These are phyloP conservation scores for Melastoma malabathricum DNA, from an alignment of 345 rosid species.

Conservation along the genomic window DNA sequence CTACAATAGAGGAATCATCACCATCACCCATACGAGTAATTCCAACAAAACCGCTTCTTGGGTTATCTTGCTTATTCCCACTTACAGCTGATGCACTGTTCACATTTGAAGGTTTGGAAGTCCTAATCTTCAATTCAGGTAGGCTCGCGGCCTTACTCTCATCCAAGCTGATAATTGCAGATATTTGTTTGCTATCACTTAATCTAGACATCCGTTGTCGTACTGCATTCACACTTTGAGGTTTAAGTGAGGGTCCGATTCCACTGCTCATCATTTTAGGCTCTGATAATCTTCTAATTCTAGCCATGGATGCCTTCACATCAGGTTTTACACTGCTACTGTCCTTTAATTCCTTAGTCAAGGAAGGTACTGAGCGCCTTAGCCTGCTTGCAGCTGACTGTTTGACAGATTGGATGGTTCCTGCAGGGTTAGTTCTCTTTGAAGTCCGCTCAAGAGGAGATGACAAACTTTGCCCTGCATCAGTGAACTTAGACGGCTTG, in stretches of 20 bases:
- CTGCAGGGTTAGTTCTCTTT: slow-evolving; percentile 29
- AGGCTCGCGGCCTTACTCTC: slow-evolving; percentile 56
- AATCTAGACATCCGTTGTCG: slow-evolving; percentile 22
- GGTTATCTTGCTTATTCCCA: slow-evolving; percentile 6
- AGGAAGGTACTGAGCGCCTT: slow-evolving; percentile 43
- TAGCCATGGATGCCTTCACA: slow-evolving; percentile 38
- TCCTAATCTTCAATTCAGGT: slow-evolving; percentile 58
- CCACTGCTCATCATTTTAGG: slow-evolving; percentile 35
- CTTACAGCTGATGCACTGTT: too few species aligned
- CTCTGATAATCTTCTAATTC: slow-evolving; percentile 70
- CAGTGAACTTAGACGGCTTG: too few species aligned
- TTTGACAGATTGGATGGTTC: slow-evolving; percentile 38
- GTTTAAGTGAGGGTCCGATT: slow-evolving; percentile 31
- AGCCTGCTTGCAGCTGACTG: slow-evolving; percentile 37
- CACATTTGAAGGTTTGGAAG: slow-evolving; percentile 19
- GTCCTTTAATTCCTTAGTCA: slow-evolving; percentile 40
- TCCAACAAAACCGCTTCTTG: slow-evolving; percentile 20
- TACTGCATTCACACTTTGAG: slow-evolving; percentile 21
- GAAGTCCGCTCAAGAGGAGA: slow-evolving; percentile 1
- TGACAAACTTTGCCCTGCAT: slow-evolving; percentile 12
- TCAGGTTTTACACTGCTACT: slow-evolving; percentile 22
- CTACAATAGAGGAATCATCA: slow-evolving; percentile 47
- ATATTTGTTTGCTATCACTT: slow-evolving; percentile 52
- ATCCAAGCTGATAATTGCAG: slow-evolving; percentile 41
- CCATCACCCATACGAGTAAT: slow-evolving; percentile 24